These are phyloP conservation scores for Pseudopithomyces maydicus DNA, from an alignment of 2,329 filamentous ascomycete species.

Conservation along the genomic window DNA sequence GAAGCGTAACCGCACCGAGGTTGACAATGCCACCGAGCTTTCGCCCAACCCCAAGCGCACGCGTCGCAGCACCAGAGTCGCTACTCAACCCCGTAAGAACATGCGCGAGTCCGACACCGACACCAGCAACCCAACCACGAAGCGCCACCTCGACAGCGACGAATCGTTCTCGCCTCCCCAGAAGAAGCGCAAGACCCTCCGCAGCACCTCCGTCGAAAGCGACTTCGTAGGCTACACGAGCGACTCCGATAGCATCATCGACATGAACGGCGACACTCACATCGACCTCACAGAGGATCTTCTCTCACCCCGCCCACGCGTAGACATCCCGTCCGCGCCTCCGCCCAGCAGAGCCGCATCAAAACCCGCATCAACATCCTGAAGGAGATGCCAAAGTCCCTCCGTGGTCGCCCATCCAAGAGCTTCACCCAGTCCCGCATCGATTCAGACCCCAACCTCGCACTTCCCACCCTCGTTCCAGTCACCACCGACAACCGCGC, in stretches of 20 bases:
- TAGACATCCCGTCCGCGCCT: neutral
- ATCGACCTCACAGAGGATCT: neutral
- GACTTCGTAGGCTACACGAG: neutral
- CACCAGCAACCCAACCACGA: neutral
- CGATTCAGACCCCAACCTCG: neutral
- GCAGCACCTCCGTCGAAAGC: conserved; percentile 9
- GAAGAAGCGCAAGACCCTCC: conserved; percentile 2
- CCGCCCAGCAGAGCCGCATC: conserved; percentile 1
- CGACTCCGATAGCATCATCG: neutral
- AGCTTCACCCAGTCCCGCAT: neutral
- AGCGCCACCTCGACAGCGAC: neutral
- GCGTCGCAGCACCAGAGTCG: conserved; percentile 9
- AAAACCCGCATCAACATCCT: neutral
- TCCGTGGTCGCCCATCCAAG: neutral
- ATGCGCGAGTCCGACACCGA: conserved; percentile 1
- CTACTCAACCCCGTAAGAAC: neutral
- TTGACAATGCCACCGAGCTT: neutral
- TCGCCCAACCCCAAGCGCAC: neutral
- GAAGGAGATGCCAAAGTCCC: neutral
- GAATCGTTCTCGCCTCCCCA: neutral
- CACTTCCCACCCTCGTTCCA: neutral
- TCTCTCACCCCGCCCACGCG: neutral
- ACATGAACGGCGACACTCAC: neutral
- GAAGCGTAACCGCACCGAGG: neutral
- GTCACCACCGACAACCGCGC: neutral